These are phyloP conservation scores for Smittium mucronatum DNA, from an alignment of 371 early-diverging fungal genomes.

Conservation along the genomic window DNA sequence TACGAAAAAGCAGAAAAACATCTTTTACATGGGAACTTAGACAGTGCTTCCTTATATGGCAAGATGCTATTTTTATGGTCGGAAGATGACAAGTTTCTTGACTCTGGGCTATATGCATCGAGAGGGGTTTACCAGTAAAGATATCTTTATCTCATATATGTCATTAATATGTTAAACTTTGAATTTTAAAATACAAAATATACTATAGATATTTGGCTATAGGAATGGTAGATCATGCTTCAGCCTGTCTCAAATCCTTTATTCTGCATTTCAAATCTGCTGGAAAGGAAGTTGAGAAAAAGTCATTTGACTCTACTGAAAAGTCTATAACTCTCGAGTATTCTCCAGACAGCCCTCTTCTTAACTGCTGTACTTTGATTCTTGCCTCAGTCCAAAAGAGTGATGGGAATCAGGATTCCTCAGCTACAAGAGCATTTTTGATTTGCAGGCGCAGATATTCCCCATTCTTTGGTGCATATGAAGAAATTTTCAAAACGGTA, in stretches of 20 bases:
- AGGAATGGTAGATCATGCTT: neutral
- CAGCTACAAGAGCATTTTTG: slow-evolving; percentile 43
- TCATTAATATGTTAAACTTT: neutral
- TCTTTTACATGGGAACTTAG: slow-evolving; percentile 56
- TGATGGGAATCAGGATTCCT: slow-evolving; percentile 27
- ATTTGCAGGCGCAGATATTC: slow-evolving; percentile 45
- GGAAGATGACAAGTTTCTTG: slow-evolving; percentile 30
- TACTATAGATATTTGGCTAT: neutral
- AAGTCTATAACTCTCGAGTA: slow-evolving; percentile 12
- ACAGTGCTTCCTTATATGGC: slow-evolving; percentile 62
- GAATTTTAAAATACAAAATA: neutral
- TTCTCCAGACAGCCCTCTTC: slow-evolving; percentile 29
- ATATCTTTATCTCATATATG: slow-evolving; percentile 25
- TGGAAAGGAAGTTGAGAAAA: slow-evolving; percentile 16
- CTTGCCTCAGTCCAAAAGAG: slow-evolving; percentile 53
- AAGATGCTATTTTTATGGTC: slow-evolving; percentile 62
- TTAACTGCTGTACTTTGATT: slow-evolving; percentile 56
- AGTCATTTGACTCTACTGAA: neutral
- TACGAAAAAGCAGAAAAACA: slow-evolving; percentile 59
- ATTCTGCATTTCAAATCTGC: slow-evolving; percentile 48
- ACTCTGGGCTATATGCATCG: slow-evolving; percentile 60
- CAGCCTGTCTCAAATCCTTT: slow-evolving; percentile 57
- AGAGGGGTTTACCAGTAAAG: slow-evolving; percentile 70
- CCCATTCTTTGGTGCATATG: slow-evolving; percentile 36
- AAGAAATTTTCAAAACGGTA: slow-evolving; percentile 23